These are phyloP conservation scores for Solanum hybrid DNA, from an alignment of 305 asterid species.

Conservation along the genomic window DNA sequence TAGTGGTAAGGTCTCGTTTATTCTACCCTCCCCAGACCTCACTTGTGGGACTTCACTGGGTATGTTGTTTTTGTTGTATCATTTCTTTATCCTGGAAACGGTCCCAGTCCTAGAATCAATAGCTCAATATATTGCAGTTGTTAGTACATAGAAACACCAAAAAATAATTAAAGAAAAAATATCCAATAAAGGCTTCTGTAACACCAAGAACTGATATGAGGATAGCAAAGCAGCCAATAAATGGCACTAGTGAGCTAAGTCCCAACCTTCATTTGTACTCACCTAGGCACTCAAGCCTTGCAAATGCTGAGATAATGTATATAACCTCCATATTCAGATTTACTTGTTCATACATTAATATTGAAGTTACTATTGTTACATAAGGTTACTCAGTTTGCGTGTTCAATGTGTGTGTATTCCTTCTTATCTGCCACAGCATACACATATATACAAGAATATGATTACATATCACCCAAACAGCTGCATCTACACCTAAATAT, in stretches of 20 bases:
- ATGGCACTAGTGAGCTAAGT: background rate
- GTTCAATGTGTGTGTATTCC: background rate
- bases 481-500: background rate
- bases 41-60: background rate
- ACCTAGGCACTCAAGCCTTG: background rate
- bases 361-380: background rate
- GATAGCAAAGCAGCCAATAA: background rate
- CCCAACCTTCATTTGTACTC: background rate
- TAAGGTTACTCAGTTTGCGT: background rate
- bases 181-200: background rate
- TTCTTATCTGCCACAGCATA: background rate
- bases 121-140: background rate
- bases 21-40: background rate
- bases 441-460: background rate
- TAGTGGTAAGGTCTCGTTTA: background rate
- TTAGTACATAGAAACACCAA: background rate
- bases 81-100: background rate
- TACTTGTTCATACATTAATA: background rate
- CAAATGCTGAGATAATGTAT: background rate
- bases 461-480: background rate
- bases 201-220: background rate
- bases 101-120: background rate
- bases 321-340: background rate
- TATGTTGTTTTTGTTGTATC: background rate
- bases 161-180: background rate